A percentile compares a stretch with the other conserved stretches of the same genome.
Conservation (phyloP, 2,329 filamentous ascomycete genomes). For the Aspergillus floridensis region DNA sequence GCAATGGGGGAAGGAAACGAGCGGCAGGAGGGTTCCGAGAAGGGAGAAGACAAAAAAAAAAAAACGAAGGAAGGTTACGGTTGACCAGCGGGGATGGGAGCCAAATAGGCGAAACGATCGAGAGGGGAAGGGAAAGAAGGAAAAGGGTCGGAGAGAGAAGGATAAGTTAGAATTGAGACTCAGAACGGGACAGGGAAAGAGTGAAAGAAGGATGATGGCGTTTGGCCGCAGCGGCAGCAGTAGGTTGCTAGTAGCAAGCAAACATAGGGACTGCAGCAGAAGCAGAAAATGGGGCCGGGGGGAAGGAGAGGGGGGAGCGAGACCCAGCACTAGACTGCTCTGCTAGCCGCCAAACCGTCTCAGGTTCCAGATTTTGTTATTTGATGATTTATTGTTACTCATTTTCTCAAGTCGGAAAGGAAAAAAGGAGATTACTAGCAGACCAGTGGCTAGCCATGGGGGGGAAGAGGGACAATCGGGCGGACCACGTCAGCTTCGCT, state of each 20-base stretch:
- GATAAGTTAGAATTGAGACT: neutral
- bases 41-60: neutral
- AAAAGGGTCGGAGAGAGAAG: neutral
- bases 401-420: too few species aligned
- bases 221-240: neutral
- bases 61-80: neutral
- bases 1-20: neutral
- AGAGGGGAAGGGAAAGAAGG: neutral
- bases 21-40: neutral
- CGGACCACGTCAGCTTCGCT: conserved; percentile 2
- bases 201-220: neutral
- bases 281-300: neutral
- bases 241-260: neutral
- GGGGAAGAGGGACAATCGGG: neutral
- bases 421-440: neutral
- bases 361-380: neutral
- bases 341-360: neutral
- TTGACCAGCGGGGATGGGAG: neutral
- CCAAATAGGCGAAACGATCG: neutral
- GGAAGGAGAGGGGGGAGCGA: neutral
- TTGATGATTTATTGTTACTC: neutral
- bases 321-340: neutral
- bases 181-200: neutral
- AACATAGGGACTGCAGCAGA: neutral
- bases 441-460: neutral